Base-by-base conservation (phyloP, 192 early-diverging fungal genomes). In the Mortierella claussenii region DNA sequence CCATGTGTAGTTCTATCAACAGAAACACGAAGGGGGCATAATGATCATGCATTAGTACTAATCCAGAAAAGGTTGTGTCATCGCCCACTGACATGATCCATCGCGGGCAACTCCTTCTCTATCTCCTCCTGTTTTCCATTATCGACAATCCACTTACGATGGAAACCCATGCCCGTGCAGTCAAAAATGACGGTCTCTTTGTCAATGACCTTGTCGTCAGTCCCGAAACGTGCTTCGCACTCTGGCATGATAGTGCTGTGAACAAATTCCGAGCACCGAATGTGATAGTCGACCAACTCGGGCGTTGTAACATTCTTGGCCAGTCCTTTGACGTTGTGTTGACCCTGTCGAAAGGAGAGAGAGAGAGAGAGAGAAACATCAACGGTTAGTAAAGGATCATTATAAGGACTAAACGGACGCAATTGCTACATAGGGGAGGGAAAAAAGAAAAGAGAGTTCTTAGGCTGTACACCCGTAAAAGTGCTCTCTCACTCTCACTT, bases 111-210 rank as follows among this genome's bases (percentile, higher is more conserved):
- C n/a, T n/a, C n/a, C n/a, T n/a, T n/a, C n/a, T n/a, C n/a, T n/a
- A n/a, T n/a, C n/a, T n/a, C n/a, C n/a, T n/a, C n/a, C n/a, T n/a
- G n/a, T n/a, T n/a, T n/a, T n/a, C n/a, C n/a, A n/a, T n/a, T n/a
- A n/a, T n/a, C n/a, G n/a, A n/a, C n/a, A n/a, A n/a, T 21, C 3
- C 10, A 84, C 89, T 76, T 88, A 85, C 83, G 87, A 59, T 89
- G 87, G 43, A 90, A 89, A 27, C 84, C 82, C 86, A 97, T 92
- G 37, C 92, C 92, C 40, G 94, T 91, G 73, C 96, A 87, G 74
- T 98, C 97, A 63, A 98, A 88, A 60, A 98, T 93, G 27, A 94
- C 93, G 17, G 91, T 91, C 71, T 92, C 89, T 74, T 93, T 89
- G 63, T 95, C 92, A 50, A 98, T 87, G 43, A 78, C 55, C 42